Conservation (phyloP, 805 yeast genomes). For the Candida odintsovae region DNA sequence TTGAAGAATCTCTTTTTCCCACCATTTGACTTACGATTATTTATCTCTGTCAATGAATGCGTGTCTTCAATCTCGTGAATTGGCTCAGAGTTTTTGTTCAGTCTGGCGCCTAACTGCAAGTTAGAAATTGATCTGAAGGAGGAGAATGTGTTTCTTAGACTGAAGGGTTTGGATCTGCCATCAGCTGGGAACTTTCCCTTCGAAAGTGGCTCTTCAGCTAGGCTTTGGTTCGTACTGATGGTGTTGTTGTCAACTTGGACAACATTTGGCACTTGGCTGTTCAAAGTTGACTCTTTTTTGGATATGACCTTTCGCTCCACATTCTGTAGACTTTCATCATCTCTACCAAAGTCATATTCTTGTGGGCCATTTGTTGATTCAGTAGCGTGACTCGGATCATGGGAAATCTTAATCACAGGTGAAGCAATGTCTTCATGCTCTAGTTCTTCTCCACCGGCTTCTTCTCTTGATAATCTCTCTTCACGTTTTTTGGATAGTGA, state of each 20-base stretch:
- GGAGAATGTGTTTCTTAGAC: conserved; percentile 7
- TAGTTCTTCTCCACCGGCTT: neutral
- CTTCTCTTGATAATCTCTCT: neutral
- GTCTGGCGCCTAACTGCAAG: neutral
- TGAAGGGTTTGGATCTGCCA: conserved; percentile 1
- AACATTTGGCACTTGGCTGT: neutral
- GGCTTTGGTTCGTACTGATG: neutral
- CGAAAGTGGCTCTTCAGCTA: neutral
- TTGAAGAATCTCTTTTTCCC: neutral
- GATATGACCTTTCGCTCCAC: neutral
- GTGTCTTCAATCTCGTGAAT: neutral
- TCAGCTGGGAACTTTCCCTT: neutral
- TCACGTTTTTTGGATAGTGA: neutral
- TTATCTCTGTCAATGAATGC: neutral
- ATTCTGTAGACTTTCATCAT: neutral
- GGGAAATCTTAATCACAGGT: neutral
- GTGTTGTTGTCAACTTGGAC: neutral
- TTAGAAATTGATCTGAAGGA: conserved; percentile 6
- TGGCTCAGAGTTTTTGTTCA: neutral
- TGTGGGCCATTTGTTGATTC: neutral
- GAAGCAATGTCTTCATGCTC: neutral
- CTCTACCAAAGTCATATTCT: neutral
- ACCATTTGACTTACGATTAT: neutral
- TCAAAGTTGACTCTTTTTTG: neutral
- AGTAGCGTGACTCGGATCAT: neutral